These are phyloP conservation scores for Encephalitozoon intestinalis DNA, from an alignment of 371 early-diverging fungal genomes.

Conservation along the genomic window DNA sequence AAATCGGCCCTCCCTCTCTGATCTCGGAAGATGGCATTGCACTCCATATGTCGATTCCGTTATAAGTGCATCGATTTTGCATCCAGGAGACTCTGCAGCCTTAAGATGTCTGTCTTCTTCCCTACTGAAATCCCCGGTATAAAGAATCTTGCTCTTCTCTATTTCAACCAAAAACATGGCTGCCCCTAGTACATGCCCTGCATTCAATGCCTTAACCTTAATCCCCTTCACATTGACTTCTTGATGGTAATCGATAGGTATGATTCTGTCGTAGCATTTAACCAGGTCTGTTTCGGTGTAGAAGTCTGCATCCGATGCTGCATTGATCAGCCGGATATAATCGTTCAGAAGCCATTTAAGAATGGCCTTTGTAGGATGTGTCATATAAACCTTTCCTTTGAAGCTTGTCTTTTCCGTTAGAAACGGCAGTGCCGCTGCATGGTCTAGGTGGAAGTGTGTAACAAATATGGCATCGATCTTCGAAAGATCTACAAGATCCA, in stretches of 20 bases:
- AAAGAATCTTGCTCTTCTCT: constrained; percentile 83
- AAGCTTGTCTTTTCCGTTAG: constrained; percentile 92
- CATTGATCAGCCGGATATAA: constrained; percentile 69
- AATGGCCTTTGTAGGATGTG: constrained; percentile 97
- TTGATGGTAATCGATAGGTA: constrained; percentile 85
- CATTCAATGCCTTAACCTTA: constrained; percentile 87
- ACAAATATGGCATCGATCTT: constrained; percentile 83
- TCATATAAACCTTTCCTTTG: constrained; percentile 97
- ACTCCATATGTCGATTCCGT: constrained; percentile 97
- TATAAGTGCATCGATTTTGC: constrained; percentile 80
- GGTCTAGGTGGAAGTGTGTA: constrained; percentile 84
- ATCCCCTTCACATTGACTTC: constrained; percentile 89
- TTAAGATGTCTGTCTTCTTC: constrained; percentile 98
- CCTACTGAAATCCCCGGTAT: constrained; percentile 97
- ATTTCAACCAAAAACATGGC: constrained; percentile 98
- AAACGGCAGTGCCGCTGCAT: constrained; percentile 96
- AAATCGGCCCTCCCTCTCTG: constrained; percentile 86
- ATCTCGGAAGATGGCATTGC: constrained; percentile 84
- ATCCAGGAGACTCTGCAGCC: constrained; percentile 82
- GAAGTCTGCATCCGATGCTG: constrained; percentile 74
- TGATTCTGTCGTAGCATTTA: constrained; percentile 80
- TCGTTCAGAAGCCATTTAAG: constrained; percentile 93
- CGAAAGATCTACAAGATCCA: constrained; percentile 87
- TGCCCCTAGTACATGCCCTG: constrained; percentile 98
- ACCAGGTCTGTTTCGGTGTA: constrained; percentile 86